Evolutionary conservation across 805 yeast genomes (phyloP).

Genomic region (Starmerella ratchasimensis): DNA sequence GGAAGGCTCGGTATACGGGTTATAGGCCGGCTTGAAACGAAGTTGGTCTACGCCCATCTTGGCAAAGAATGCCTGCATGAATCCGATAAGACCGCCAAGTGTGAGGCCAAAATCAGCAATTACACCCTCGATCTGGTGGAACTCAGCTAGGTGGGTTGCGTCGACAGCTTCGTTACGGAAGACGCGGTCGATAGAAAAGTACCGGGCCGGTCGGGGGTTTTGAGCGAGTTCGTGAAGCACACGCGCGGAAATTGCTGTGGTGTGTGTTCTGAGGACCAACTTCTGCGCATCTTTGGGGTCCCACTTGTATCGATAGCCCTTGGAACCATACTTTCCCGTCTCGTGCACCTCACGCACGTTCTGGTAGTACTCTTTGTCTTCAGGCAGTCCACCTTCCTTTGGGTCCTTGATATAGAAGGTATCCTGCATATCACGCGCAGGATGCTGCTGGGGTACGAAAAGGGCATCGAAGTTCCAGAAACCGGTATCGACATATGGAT

Average conservation of each 20-base stretch:
- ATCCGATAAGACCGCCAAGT: constrained; percentile 89
- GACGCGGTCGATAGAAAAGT: constrained; percentile 93
- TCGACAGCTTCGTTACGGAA: constrained; percentile 99
- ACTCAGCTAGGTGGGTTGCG: constrained; percentile 97
- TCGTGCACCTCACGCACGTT: constrained; percentile 76
- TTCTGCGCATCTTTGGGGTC: constrained; percentile 76
- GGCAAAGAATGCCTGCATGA: constrained; percentile 92
- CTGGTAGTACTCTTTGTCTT: constrained; percentile 63
- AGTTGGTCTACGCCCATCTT: constrained; percentile 94
- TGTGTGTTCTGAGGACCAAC: constrained; percentile 92
- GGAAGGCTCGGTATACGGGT: constrained; percentile 98
- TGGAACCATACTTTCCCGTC: constrained; percentile 80
- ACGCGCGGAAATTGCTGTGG: constrained; percentile 83
- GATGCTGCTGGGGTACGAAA: constrained; percentile 98
- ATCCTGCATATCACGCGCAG: constrained; percentile 98
- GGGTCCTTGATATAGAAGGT: constrained; percentile 97
- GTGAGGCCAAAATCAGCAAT: constrained; percentile 92
- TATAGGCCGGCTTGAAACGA: constrained; percentile 96
- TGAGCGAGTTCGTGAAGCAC: constrained; percentile 75
- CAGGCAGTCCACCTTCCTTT: constrained; percentile 60
- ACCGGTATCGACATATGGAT: constrained; percentile 94
- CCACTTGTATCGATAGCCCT: constrained; percentile 99
- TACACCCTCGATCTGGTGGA: constrained; percentile 99
- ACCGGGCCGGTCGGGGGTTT: constrained; percentile 78
- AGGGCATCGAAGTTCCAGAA: constrained; percentile 98